These are phyloP conservation scores for Exutisphaerella laricina DNA, from an alignment of 2,329 filamentous ascomycete species.

Conservation along the genomic window DNA sequence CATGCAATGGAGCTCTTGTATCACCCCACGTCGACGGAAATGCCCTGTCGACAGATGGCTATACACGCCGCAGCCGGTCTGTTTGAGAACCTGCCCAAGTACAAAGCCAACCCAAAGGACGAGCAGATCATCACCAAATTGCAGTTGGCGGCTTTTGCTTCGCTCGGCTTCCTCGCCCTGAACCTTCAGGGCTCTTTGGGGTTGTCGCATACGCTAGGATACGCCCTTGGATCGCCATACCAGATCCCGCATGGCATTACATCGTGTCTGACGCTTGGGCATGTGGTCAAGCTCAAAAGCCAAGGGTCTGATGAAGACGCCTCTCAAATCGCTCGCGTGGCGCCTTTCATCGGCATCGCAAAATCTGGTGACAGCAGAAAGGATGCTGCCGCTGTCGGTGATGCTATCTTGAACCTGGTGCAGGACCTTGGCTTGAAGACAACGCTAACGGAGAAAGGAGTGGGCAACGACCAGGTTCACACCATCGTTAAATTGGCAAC, in stretches of 20 bases:
- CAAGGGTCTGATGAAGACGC: constrained; percentile 39
- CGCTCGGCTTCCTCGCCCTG: constrained; percentile 46
- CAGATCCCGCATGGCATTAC: constrained; percentile 54
- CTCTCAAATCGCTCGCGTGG: constrained; percentile 41
- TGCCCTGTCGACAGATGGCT: constrained; percentile 45
- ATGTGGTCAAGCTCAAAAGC: constrained; percentile 51
- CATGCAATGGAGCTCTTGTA: constrained; percentile 52
- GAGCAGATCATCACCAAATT: constrained; percentile 47
- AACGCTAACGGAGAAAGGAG: constrained; percentile 44
- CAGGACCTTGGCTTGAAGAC: constrained; percentile 40
- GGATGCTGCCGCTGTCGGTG: constrained; percentile 43
- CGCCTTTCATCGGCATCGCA: constrained; percentile 41
- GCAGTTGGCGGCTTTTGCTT: constrained; percentile 49
- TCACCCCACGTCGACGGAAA: constrained; percentile 47
- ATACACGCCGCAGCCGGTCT: constrained; percentile 44
- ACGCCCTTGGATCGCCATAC: constrained; percentile 52
- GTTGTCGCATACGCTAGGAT: constrained; percentile 39
- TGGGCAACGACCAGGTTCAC: constrained; percentile 38
- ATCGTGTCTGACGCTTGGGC: constrained; percentile 49
- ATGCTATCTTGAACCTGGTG: constrained; percentile 42
- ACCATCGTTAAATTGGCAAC: constrained; percentile 43
- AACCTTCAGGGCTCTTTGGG: constrained; percentile 50
- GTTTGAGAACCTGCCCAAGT: constrained; percentile 46
- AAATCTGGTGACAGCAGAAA: constrained; percentile 37
- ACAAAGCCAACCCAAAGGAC: constrained; percentile 42